These are phyloP conservation scores for Pseudogymnoascus sp. DNA, from an alignment of 2,329 filamentous ascomycete genomes.

Conservation along the genomic window DNA sequence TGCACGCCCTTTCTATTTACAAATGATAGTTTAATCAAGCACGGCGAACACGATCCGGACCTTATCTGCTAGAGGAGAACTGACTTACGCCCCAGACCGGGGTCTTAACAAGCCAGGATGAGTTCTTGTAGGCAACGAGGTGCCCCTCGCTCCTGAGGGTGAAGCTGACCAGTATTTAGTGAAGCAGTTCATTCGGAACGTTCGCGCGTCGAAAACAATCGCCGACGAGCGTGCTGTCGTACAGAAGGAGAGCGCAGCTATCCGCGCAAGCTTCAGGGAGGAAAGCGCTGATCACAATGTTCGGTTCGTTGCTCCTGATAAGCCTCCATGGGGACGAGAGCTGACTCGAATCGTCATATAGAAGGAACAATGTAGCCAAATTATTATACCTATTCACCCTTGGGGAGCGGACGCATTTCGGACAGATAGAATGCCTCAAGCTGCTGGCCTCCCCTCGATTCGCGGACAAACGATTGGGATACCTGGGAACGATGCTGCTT, in stretches of 20 bases:
- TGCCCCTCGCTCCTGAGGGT: slow-evolving; percentile 13
- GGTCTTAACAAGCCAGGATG: slow-evolving; percentile 21
- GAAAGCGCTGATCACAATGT: slow-evolving; percentile 88
- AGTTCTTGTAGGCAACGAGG: slow-evolving; percentile 26
- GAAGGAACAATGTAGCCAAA: slow-evolving; percentile 98
- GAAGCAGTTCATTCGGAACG: slow-evolving; percentile 99
- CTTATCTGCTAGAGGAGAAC: slow-evolving; percentile 8
- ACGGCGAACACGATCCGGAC: slow-evolving; percentile 3
- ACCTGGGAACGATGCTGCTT: slow-evolving; percentile 90
- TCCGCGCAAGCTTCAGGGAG: slow-evolving; percentile 93
- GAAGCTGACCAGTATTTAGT: slow-evolving; percentile 46
- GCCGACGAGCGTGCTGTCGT: slow-evolving; percentile 97
- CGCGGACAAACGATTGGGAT: slow-evolving; percentile 92
- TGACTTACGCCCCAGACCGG: slow-evolving; percentile 8
- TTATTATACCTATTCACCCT: slow-evolving; percentile 96
- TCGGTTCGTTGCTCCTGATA: slow-evolving; percentile 47
- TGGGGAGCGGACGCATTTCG: slow-evolving; percentile 95
- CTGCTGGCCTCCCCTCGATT: slow-evolving; percentile 93
- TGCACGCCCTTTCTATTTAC: slow-evolving; percentile 1
- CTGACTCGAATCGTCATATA: slow-evolving; percentile 33
- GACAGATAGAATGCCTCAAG: slow-evolving; percentile 98
- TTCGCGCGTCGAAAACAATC: slow-evolving; percentile 96
- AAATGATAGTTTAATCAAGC: slow-evolving; percentile 4
- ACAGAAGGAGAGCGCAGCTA: slow-evolving; percentile 97
- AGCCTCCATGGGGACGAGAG: not conserved